A percentile compares a stretch with the other conserved stretches of the same genome.
Evolutionary conservation across 2,329 filamentous ascomycete species (phyloP).

Genomic region (Zymoseptoria brevis): DNA sequence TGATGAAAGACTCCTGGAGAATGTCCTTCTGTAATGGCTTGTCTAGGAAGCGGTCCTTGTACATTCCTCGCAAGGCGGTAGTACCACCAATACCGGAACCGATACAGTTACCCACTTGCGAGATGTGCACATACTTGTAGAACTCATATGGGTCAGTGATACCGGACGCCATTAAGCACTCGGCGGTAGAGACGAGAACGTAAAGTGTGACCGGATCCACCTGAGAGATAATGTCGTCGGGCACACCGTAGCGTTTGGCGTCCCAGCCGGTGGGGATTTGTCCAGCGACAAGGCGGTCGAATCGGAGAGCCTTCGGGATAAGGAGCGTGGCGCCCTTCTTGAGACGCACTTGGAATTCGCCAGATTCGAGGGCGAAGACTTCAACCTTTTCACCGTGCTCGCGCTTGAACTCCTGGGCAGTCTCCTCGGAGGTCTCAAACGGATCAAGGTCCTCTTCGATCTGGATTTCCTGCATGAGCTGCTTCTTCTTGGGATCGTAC

Average conservation of each 20-base stretch:
- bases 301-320: slow-evolving; percentile 94
- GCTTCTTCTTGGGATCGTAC: slow-evolving; percentile 98
- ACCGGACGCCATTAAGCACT: slow-evolving; percentile 83
- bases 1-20: slow-evolving; percentile 98
- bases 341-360: slow-evolving; percentile 88
- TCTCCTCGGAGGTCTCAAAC: slow-evolving; percentile 96
- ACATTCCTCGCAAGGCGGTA: slow-evolving; percentile 88
- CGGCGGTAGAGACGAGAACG: slow-evolving; percentile 86
- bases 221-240: slow-evolving; percentile 94
- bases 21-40: slow-evolving; percentile 98
- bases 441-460: slow-evolving; percentile 95
- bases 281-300: slow-evolving; percentile 93
- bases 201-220: slow-evolving; percentile 95
- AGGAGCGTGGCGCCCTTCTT: slow-evolving; percentile 92
- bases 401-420: slow-evolving; percentile 91
- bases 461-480: slow-evolving; percentile 93
- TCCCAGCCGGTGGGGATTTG: slow-evolving; percentile 98
- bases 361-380: slow-evolving; percentile 87
- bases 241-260: slow-evolving; percentile 89
- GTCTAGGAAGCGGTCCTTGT: slow-evolving; percentile 94
- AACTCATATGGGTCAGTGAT: slow-evolving; percentile 99
- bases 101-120: slow-evolving; percentile 95
- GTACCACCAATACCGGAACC: slow-evolving; percentile 98
- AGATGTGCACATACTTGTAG: slow-evolving; percentile 98
- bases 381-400: slow-evolving; percentile 97